Evolutionary conservation across 148 eudicot genomes (phyloP), one percentile per base, ranked within the genome.

Genomic region (Pouteria glomerata): DNA sequence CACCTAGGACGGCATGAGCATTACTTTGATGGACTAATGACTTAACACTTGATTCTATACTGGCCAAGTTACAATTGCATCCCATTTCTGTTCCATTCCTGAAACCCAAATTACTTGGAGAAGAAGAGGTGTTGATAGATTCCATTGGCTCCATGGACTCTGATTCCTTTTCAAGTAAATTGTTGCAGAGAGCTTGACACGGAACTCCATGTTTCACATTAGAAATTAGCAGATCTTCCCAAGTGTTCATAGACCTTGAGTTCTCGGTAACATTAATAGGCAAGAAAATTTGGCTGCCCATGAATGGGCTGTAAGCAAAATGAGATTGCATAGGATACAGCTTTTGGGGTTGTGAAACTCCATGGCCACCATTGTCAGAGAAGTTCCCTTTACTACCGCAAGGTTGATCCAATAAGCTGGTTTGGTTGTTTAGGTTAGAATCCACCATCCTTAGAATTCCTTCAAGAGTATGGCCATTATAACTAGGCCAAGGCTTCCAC

Each of bases 371-470:
- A 44, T 65, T 57, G 16, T 29, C 15, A 66, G 42, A 26, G 50
- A 66, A 53, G 41, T 31, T 56, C n/a, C 55, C 76, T 53, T 64
- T 26, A 73, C 58, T 51, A 18, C 48, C 66, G 37, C 29, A 35
- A 23, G 37, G 39, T 39, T 48, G 45, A 53, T 56, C 51, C 6
- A 41, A 26, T 1, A 26, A 39, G 56, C 6, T 29, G 47, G 30
- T 6, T 13, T 4, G 63, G 56, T 57, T 41, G 41, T 45, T 65
- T 45, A 42, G 63, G 57, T 39, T 37, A 33, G 29, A 63, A 29
- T 52, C 59, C 41, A 34, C 21, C 16, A 39, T 37, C 41, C 62
- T 55, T 34, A 29, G 23, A 21, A 14, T 41, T 6, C 19, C 39
- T 58, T 44, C 35, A 7, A 5, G n/a, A n/a, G 61, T 30, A n/a